Evolutionary conservation across 805 yeast genomes (phyloP).

Genomic region (Wickerhamiella nectarea): DNA sequence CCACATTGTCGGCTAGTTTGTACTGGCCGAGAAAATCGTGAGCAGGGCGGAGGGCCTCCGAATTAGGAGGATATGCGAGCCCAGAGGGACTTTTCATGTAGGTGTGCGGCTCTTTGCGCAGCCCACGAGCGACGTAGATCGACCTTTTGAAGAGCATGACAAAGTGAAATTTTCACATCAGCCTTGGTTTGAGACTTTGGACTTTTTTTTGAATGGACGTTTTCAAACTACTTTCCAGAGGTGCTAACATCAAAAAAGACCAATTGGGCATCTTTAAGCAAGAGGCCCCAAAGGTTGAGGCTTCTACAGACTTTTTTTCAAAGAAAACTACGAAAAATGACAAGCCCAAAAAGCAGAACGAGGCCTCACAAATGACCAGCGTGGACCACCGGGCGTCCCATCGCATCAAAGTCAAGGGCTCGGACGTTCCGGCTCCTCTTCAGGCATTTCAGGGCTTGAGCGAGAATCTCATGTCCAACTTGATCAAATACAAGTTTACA

Average conservation of each 20-base stretch:
- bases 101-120: constrained; percentile 16
- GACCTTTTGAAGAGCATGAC: background rate
- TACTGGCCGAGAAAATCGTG: constrained; percentile 39
- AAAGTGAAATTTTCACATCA: constrained; percentile 11
- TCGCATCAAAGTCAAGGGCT: constrained; percentile 58
- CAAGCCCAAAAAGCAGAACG: background rate
- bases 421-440: constrained; percentile 80
- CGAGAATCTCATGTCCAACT: constrained; percentile 42
- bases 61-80: constrained; percentile 38
- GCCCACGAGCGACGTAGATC: constrained; percentile 13
- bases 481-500: constrained; percentile 55
- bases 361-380: constrained; percentile 8
- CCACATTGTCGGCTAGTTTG: constrained; percentile 43
- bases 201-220: constrained; percentile 38
- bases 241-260: constrained; percentile 53
- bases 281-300: constrained; percentile 14
- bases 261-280: constrained; percentile 20
- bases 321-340: constrained; percentile 19
- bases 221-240: constrained; percentile 70
- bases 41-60: constrained; percentile 36
- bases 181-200: too few species aligned
- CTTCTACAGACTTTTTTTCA: constrained; percentile 75
- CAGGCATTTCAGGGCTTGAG: constrained; percentile 79
- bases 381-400: constrained; percentile 10
- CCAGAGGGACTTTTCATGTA: constrained; percentile 37